Evolutionary conservation across 495 filamentous ascomycete species (phyloP).

Genomic region (Lasiosphaeriaceae sp.): DNA sequence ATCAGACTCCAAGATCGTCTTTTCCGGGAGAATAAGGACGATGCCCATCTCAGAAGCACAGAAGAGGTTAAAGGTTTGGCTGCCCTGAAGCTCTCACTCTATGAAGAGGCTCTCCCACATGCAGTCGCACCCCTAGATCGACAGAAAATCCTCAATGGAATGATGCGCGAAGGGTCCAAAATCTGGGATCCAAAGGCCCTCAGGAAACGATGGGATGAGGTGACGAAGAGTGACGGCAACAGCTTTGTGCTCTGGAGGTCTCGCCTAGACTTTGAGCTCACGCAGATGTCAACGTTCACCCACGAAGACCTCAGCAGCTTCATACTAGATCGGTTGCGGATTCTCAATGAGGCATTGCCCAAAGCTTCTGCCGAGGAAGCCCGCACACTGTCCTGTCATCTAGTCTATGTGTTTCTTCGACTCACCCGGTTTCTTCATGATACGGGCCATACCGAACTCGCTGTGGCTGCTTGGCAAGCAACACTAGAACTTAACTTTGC

Average conservation of each 20-base stretch:
- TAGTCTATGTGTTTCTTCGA: conserved; percentile 71
- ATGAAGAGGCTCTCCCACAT: conserved; percentile 68
- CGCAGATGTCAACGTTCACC: conserved; percentile 61
- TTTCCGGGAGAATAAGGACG: conserved; percentile 40
- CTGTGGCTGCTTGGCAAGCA: conserved; percentile 79
- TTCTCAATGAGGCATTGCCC: conserved; percentile 37
- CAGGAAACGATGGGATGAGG: conserved; percentile 59
- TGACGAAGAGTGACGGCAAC: conserved; percentile 53
- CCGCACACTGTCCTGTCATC: conserved; percentile 41
- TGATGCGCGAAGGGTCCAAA: conserved; percentile 66
- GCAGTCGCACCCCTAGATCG: conserved; percentile 33
- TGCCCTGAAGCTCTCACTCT: conserved; percentile 76
- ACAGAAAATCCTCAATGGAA: conserved; percentile 58
- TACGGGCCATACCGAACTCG: conserved; percentile 74
- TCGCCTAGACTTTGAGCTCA: conserved; percentile 74
- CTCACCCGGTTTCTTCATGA: conserved; percentile 70
- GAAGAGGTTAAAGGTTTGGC: conserved; percentile 66
- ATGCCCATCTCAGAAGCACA: conserved; percentile 12
- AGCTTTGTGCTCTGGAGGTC: conserved; percentile 66
- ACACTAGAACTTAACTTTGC: conserved; percentile 71
- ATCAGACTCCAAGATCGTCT: conserved; percentile 70
- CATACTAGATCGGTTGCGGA: conserved; percentile 53
- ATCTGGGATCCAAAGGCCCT: conserved; percentile 68
- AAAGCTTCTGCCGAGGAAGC: conserved; percentile 16
- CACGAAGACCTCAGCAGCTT: conserved; percentile 58